Evolutionary conservation across 768 basidiomycete species (phyloP).

Genomic region (Amylocystis lapponica): DNA sequence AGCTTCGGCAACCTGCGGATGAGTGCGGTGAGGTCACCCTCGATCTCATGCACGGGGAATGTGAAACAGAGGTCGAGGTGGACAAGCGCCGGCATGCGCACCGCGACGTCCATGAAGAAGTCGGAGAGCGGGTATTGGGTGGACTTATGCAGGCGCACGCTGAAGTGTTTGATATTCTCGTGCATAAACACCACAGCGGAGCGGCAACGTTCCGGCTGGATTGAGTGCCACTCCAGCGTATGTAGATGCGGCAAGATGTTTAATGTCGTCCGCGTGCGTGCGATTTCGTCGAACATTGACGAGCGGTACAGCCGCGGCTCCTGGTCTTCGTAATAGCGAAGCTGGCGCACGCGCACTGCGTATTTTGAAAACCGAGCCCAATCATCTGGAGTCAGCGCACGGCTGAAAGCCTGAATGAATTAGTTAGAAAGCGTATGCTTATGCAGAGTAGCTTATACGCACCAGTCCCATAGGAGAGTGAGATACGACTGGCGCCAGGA

Average conservation of each 20-base stretch:
- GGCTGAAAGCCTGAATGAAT: slow-evolving; percentile 9
- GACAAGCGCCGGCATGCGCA: slow-evolving; percentile 47
- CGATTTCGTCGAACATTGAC: slow-evolving; percentile 47
- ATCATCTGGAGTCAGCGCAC: slow-evolving; percentile 41
- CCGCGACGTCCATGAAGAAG: slow-evolving; percentile 34
- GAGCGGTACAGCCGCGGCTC: slow-evolving; percentile 2
- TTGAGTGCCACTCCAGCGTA: slow-evolving; percentile 42
- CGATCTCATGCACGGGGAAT: slow-evolving; percentile 36
- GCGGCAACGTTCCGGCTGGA: slow-evolving; percentile 21
- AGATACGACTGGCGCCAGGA: slow-evolving; percentile 40
- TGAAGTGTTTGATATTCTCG: slow-evolving; percentile 37
- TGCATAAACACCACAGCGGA: slow-evolving; percentile 54
- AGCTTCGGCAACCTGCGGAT: slow-evolving; percentile 38
- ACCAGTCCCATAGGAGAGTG: not conserved
- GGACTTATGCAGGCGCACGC: slow-evolving; percentile 18
- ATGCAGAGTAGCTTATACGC: not conserved
- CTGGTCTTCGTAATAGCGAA: slow-evolving; percentile 5
- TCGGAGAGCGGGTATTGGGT: slow-evolving; percentile 24
- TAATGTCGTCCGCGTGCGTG: slow-evolving; percentile 46
- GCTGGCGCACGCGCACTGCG: slow-evolving; percentile 24
- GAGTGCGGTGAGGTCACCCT: slow-evolving; percentile 35
- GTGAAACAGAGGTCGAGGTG: slow-evolving; percentile 41
- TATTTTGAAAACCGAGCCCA: slow-evolving; percentile 54
- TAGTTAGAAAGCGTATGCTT: not conserved
- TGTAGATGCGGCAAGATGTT: slow-evolving; percentile 52